Conservation (phyloP, 2,329 filamentous ascomycete genomes). For the Aspergillus fumigatus region DNA sequence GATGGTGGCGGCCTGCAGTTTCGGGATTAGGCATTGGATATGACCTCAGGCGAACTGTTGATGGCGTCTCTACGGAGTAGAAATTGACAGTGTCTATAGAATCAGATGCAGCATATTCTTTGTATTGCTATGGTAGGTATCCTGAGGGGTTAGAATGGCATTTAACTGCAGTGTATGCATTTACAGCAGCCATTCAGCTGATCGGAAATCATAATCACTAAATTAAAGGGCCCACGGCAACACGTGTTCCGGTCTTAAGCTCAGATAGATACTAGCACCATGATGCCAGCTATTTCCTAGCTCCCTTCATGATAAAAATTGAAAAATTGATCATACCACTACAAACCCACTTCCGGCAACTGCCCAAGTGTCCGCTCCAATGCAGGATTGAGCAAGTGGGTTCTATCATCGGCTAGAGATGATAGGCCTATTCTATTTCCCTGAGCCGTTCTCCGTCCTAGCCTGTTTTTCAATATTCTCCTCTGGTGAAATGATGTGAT, state of each 20-base stretch:
- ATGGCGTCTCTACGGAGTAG: no score
- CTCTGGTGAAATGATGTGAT: neutral
- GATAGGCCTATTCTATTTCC: neutral
- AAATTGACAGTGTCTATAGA: no score
- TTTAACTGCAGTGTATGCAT: neutral
- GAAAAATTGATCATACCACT: slow-evolving; percentile 12
- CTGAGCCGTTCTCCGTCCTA: neutral
- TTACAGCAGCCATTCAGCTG: neutral
- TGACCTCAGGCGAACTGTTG: no score
- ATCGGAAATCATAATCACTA: neutral
- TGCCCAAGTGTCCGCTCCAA: neutral
- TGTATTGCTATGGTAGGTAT: no score
- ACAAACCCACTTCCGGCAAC: neutral
- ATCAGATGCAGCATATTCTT: neutral
- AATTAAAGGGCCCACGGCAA: slow-evolving; percentile 3
- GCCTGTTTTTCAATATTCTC: neutral
- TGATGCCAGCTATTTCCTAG: neutral
- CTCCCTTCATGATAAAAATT: neutral
- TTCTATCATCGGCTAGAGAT: neutral
- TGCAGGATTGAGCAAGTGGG: neutral
- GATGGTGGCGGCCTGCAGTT: neutral
- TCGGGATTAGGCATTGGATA: neutral
- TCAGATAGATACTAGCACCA: neutral
- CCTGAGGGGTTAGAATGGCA: no score
- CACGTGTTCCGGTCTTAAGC: slow-evolving; percentile 7